phyloP scores from a whole-genome alignment of 129 eudicot species.

The Deinandra increscens region DNA sequence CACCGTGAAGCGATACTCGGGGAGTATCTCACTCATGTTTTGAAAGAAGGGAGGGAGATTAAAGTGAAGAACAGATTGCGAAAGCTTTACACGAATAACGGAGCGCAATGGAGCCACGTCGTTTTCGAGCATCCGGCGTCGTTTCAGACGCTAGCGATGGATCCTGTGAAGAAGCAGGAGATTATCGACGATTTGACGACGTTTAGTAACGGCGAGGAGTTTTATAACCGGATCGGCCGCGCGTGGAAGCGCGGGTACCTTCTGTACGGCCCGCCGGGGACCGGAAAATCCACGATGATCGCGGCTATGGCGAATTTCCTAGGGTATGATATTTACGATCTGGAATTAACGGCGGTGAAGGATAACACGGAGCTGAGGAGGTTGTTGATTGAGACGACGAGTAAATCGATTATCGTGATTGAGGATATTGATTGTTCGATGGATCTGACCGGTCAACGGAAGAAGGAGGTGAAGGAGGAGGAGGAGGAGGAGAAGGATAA shows the following conservation, averaged over 20 bases:
- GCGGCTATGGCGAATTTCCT: constrained; percentile 43
- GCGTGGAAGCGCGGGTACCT: constrained; percentile 47
- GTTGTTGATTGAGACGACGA: constrained; percentile 33
- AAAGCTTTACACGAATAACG: constrained; percentile 38
- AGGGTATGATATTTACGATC: constrained; percentile 37
- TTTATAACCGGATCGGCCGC: constrained; percentile 33
- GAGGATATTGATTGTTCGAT: constrained; percentile 45
- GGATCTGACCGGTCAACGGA: constrained; percentile 37
- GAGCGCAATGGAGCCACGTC: constrained; percentile 35
- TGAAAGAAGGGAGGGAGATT: constrained; percentile 43
- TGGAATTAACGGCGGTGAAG: constrained; percentile 35
- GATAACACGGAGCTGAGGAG: constrained; percentile 35
- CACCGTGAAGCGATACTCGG: constrained; percentile 26
- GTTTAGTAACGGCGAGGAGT: constrained; percentile 34
- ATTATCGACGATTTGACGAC: constrained; percentile 37
- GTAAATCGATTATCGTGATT: constrained; percentile 41
- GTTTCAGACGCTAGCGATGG: constrained; percentile 39
- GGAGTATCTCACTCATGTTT: constrained; percentile 35
- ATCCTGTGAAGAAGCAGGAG: constrained; percentile 32
- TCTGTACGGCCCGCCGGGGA: constrained; percentile 38
- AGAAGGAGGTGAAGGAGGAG: constrained; percentile 20
- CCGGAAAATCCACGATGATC: constrained; percentile 47
- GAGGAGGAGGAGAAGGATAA: constrained; percentile 27
- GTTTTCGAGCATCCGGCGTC: constrained; percentile 42
- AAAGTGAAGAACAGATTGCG: constrained; percentile 28